Base-by-base conservation (phyloP, 2,329 filamentous ascomycete species). In the Taxawa tesnikishii region DNA sequence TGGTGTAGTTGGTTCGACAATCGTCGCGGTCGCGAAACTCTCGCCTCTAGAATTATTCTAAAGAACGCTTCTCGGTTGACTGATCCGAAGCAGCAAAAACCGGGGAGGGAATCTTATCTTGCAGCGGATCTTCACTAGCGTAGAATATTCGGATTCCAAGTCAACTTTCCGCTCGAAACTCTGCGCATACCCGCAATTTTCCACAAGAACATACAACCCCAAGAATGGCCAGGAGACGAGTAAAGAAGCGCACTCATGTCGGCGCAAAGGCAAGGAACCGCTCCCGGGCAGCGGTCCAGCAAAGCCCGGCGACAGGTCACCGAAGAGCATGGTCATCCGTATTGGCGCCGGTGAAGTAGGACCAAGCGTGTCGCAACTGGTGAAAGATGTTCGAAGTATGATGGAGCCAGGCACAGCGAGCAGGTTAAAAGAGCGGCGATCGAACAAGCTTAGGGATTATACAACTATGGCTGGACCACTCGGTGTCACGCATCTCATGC, bases 301-400 rank as follows among this genome's bases (percentile, higher is more conserved):
- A 8, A 74, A 76, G 56, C 70, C 75, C 15, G 67, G 64, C 37
- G 66, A 70, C 32, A 74, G 76, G 42, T 70, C 76, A 31, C 90
- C 90, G 19, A 94, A 94, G 68, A 92, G 81, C 55, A 94, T 98
- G 88, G 88, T 98, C 37, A 94, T 98, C 58, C 83, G 90, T 45
- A 87, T 94, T 49, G 90, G 90, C 47, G 88, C 87, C 46, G 82
- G 85, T 48, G 83, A 94, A 53, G 84, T 98, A 32, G 90, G 90
- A 36, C 75, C 83, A 38, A 93, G 82, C 55, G 73, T 98, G 47
- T 88, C 79, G 54, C 87, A 96, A 60, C 67, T 98, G 46, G 87
- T 88, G 14, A 77, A 81, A 46, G 90, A 98, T 62, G 82, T 96
- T 37, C 77, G 90, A 47, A 70, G 70, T 34, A 88, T 96, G 63